These are phyloP conservation scores for Rhododendron ovatum DNA, from an alignment of 148 eudicot genomes.

Conservation along the genomic window DNA sequence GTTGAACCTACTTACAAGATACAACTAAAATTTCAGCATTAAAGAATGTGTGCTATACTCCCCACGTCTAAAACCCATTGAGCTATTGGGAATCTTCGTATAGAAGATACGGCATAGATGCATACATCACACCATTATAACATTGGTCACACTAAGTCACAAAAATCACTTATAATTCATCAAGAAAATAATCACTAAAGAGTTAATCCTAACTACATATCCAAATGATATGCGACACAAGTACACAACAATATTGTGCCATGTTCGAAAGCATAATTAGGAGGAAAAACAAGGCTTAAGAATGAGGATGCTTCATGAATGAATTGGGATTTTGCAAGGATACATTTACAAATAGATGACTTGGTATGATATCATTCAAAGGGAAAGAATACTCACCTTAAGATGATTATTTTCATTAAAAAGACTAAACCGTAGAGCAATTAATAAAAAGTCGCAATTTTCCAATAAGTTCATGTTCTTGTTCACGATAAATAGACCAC, in stretches of 20 bases:
- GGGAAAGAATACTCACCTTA: constrained; percentile 34
- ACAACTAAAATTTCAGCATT: too few relatives aligned
- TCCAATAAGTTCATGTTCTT: constrained; percentile 92
- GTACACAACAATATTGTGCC: background rate
- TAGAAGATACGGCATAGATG: too few relatives aligned
- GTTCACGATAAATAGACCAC: constrained; percentile 88
- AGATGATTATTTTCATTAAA: constrained; percentile 62
- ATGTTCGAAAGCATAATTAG: background rate
- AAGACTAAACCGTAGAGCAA: constrained; percentile 48
- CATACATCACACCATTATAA: too few relatives aligned
- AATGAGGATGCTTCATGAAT: background rate
- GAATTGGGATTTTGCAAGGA: background rate
- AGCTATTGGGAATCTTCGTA: too few relatives aligned
- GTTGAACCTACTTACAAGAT: too few relatives aligned
- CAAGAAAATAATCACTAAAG: background rate
- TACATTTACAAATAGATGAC: background rate
- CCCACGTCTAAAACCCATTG: too few relatives aligned
- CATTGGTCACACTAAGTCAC: too few relatives aligned
- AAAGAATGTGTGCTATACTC: too few relatives aligned
- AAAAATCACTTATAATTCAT: background rate
- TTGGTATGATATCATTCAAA: background rate
- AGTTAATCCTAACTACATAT: background rate
- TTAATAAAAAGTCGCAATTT: constrained; percentile 69
- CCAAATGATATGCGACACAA: background rate
- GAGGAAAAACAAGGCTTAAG: background rate